These are phyloP conservation scores for Collybia nuda DNA, from an alignment of 768 basidiomycete genomes.

Conservation along the genomic window DNA sequence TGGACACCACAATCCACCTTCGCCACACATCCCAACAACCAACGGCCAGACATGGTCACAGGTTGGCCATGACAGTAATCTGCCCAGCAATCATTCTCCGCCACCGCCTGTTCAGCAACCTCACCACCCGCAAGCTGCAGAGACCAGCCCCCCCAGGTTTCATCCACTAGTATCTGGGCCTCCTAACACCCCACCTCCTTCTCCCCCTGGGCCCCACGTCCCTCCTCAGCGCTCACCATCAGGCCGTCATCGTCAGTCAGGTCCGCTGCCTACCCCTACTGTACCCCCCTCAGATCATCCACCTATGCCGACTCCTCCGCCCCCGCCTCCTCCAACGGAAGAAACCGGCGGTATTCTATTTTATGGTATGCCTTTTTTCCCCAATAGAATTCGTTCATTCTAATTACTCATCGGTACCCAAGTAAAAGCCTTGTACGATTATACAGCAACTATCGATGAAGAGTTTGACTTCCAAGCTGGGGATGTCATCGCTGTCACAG, in stretches of 20 bases:
- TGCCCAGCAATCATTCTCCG: slow-evolving; percentile 62
- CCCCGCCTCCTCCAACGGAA: slow-evolving; percentile 21
- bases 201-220: not conserved
- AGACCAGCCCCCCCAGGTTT: not conserved
- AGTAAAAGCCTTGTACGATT: slow-evolving; percentile 92
- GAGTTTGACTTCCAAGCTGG: slow-evolving; percentile 96
- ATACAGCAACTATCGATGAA: slow-evolving; percentile 79
- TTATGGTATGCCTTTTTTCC: slow-evolving; percentile 62
- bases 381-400: not conserved
- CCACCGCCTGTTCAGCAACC: slow-evolving; percentile 27
- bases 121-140: not conserved
- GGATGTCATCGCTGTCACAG: slow-evolving; percentile 96
- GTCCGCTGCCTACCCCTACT: slow-evolving; percentile 14
- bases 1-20: slow-evolving; percentile 23
- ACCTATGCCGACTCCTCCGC: slow-evolving; percentile 19
- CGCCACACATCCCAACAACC: slow-evolving; percentile 51
- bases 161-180: not conserved
- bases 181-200: slow-evolving; percentile 8
- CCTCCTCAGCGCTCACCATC: not conserved
- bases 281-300: slow-evolving; percentile 10
- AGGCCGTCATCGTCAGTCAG: not conserved
- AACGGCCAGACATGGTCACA: slow-evolving; percentile 47
- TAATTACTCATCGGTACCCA: slow-evolving; percentile 11
- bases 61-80: slow-evolving; percentile 21
- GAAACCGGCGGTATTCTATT: slow-evolving; percentile 58